These are phyloP conservation scores for Elsinoe arachidis DNA, from an alignment of 2,329 filamentous ascomycete genomes.

Conservation along the genomic window DNA sequence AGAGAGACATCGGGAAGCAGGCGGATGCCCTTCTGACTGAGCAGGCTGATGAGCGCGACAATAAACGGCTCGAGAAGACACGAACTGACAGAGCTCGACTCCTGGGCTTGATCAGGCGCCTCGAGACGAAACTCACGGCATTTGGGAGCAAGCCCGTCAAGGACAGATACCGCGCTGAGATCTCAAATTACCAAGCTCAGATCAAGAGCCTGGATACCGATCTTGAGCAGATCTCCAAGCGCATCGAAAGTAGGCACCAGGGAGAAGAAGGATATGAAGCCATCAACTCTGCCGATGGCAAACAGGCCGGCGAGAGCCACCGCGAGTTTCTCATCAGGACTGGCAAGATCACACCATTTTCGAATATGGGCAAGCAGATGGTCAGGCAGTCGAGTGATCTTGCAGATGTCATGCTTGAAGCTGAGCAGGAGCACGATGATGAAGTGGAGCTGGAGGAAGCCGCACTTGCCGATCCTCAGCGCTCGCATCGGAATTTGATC, in stretches of 20 bases:
- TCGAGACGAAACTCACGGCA: conserved; percentile 49
- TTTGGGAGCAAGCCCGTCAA: conserved; percentile 48
- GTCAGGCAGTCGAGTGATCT: conserved; percentile 59
- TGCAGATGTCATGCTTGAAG: conserved; percentile 69
- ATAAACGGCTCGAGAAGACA: conserved; percentile 53
- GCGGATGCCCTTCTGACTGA: conserved; percentile 53
- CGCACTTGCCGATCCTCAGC: conserved; percentile 26
- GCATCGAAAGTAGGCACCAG: conserved; percentile 67
- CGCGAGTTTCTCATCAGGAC: conserved; percentile 89
- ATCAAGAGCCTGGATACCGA: conserved; percentile 61
- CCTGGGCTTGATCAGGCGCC: conserved; percentile 53
- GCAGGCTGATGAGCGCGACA: conserved; percentile 56
- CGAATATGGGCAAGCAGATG: conserved; percentile 61
- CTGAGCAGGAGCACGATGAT: conserved; percentile 59
- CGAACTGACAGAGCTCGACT: conserved; percentile 48
- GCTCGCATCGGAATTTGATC: conserved; percentile 41
- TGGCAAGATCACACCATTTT: conserved; percentile 95
- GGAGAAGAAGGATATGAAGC: conserved; percentile 33
- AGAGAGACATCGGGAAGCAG: conserved; percentile 69
- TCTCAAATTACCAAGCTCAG: conserved; percentile 56
- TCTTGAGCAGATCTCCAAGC: conserved; percentile 67
- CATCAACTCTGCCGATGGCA: conserved; percentile 32
- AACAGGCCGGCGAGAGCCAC: conserved; percentile 69
- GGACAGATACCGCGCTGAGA: conserved; percentile 54
- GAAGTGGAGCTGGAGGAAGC: conserved; percentile 32